Conservation (phyloP, 75 land plant genomes). For the Pinus albicaulis region DNA sequence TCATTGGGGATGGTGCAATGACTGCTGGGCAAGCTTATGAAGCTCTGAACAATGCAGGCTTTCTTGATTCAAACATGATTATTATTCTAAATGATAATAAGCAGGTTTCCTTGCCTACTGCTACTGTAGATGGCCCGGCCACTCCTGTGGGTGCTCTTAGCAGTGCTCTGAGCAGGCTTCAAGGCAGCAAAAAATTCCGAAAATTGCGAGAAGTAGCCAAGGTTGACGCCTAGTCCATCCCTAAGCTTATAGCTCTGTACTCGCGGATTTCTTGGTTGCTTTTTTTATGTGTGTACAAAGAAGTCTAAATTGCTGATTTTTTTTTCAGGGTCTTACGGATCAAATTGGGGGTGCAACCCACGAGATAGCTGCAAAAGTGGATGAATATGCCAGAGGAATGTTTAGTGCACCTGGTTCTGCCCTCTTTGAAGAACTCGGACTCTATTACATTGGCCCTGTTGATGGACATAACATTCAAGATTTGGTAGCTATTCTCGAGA, state of each 20-base stretch:
- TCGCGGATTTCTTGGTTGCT: neutral
- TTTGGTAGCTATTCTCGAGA: constrained; percentile 65
- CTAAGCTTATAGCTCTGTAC: neutral
- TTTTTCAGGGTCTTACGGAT: constrained; percentile 61
- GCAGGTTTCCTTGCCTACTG: constrained; percentile 91
- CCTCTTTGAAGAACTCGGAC: constrained; percentile 85
- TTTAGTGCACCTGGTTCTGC: constrained; percentile 84
- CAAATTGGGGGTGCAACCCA: constrained; percentile 82
- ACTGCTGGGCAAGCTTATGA: constrained; percentile 98
- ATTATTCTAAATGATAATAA: constrained; percentile 97
- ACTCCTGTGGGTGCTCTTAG: constrained; percentile 96
- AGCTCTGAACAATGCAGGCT: constrained; percentile 99
- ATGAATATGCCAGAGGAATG: constrained; percentile 91
- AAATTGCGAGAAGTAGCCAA: constrained; percentile 96
- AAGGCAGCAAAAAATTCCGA: constrained; percentile 89
- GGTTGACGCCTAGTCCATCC: too few relatives aligned
- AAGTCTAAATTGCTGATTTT: neutral
- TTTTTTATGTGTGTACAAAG: neutral
- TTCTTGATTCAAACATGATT: constrained; percentile 94
- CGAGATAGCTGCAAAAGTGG: constrained; percentile 83
- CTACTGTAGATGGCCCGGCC: constrained; percentile 86
- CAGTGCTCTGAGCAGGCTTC: constrained; percentile 88
- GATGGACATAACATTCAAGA: constrained; percentile 86
- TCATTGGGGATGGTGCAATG: constrained; percentile 98
- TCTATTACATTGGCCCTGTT: constrained; percentile 89